Percentiles rank a stretch among this genome's conserved stretches.
These are phyloP conservation scores for Mycena kentingensis DNA, from an alignment of 768 basidiomycete species.

Conservation along the genomic window DNA sequence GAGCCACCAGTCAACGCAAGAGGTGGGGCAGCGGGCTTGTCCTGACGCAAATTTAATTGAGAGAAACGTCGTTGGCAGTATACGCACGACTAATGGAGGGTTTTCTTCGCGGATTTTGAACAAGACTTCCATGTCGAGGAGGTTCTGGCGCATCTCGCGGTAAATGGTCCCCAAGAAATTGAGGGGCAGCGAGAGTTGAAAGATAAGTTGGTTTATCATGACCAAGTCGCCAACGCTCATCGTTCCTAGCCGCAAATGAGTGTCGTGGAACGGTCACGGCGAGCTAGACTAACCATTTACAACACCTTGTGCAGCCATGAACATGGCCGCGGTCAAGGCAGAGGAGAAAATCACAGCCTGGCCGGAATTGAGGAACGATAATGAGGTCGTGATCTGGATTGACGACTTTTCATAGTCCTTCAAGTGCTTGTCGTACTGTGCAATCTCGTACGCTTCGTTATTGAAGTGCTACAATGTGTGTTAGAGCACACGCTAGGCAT, in stretches of 20 bases:
- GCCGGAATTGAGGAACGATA: constrained; percentile 92
- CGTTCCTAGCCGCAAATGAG: constrained; percentile 56
- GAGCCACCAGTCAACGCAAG: constrained; percentile 77
- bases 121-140: constrained; percentile 95
- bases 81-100: constrained; percentile 60
- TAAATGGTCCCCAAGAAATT: constrained; percentile 98
- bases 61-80: not conserved
- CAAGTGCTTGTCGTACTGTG: constrained; percentile 90
- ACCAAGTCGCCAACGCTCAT: constrained; percentile 99
- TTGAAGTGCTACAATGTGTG: constrained; percentile 78
- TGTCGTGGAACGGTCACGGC: not conserved
- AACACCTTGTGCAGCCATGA: constrained; percentile 93
- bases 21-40: constrained; percentile 66
- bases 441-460: constrained; percentile 90
- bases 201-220: constrained; percentile 98
- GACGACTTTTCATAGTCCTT: constrained; percentile 87
- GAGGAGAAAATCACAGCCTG: constrained; percentile 96
- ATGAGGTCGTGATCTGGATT: constrained; percentile 91
- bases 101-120: constrained; percentile 89
- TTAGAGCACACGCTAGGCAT: not conserved
- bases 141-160: constrained; percentile 92
- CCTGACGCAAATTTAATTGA: constrained; percentile 43
- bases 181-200: constrained; percentile 93
- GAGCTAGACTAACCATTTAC: constrained; percentile 66
- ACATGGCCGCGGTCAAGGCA: constrained; percentile 93